A percentile compares a stretch with the other conserved stretches of the same genome.
Conservation (phyloP, 1,139 yeast species). For the Saccharomyces hybrid region DNA sequence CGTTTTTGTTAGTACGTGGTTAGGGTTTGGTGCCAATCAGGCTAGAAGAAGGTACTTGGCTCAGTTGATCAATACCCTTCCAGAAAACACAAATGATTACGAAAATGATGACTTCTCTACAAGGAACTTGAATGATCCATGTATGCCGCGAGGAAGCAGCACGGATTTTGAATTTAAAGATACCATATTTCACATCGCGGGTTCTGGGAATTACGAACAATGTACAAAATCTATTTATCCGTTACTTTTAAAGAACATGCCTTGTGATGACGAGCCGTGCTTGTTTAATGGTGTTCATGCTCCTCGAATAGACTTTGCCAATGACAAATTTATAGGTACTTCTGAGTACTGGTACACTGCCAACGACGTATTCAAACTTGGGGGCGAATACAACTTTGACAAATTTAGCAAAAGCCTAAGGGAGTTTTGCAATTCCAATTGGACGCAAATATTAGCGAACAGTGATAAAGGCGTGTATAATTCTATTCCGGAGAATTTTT, state of each 20-base stretch:
- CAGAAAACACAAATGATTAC: conserved; percentile 35
- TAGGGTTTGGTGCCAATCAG: conserved; percentile 80
- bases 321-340: conserved; percentile 67
- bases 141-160: conserved; percentile 54
- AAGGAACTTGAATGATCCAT: conserved; percentile 50
- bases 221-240: conserved; percentile 68
- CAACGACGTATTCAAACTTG: conserved; percentile 68
- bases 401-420: conserved; percentile 53
- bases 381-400: conserved; percentile 65
- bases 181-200: conserved; percentile 43
- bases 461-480: conserved; percentile 43
- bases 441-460: conserved; percentile 47
- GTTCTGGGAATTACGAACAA: conserved; percentile 61
- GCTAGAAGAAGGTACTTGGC: conserved; percentile 59
- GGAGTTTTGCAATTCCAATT: conserved; percentile 58
- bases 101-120: conserved; percentile 36
- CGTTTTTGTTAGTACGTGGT: conserved; percentile 74
- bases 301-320: conserved; percentile 61
- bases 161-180: conserved; percentile 40
- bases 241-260: conserved; percentile 57
- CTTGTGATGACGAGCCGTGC: conserved; percentile 69
- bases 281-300: conserved; percentile 76
- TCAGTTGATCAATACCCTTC: conserved; percentile 41
- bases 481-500: conserved; percentile 35
- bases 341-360: conserved; percentile 86